Base-by-base conservation (phyloP, 2,329 filamentous ascomycete species). In the Ascochyta fabae region DNA sequence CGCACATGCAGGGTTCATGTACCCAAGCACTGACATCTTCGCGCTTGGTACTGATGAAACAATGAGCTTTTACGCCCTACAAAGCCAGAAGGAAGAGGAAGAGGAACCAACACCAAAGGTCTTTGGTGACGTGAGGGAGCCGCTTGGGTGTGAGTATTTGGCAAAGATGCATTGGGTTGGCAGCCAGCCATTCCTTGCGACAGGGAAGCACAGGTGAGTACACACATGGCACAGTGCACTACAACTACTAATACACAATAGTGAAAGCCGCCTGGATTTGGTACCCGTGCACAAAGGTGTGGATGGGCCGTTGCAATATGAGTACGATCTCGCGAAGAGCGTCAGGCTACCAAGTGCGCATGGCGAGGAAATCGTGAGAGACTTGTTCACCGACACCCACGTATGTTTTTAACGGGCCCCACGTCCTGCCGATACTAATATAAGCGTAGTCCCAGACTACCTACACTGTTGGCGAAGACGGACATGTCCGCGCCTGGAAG, bases 21-120 rank as follows among this genome's bases (percentile, higher is more conserved):
- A 80, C 42, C 69, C 69, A 0, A 59, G 58, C 35, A 74, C 70
- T 2, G 69, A 74, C 35, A 83, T 92, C 29, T 91, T 86, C 60
- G 89, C 88, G 4, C 77, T 93, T 9, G 91, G 88, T 0, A 89
- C 92, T 55, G 91, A 94, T 70, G 91, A 95, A 78, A 87, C 86
- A 55, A 84, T 92, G 59, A 87, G 88, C 16, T 82, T 92, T 53
- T 92, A 92, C 71, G 84, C 88, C 58, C 78, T 90, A 51, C 84
- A 86, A 43, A 88, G 89, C 60, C 83, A 84, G 35, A 78, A 80
- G n/a, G 83, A 84, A 41, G 84, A 84, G 16, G 87, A 86, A 9
- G 77, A 81, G 35, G 78, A 81, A 48, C 75, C 79, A 1, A 68
- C 77, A 5, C 80, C 81, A 24, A 71, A 66, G 35, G 56, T 59